Base-by-base conservation (phyloP, 2,329 filamentous ascomycete species). In the Kalmusia sp. region DNA sequence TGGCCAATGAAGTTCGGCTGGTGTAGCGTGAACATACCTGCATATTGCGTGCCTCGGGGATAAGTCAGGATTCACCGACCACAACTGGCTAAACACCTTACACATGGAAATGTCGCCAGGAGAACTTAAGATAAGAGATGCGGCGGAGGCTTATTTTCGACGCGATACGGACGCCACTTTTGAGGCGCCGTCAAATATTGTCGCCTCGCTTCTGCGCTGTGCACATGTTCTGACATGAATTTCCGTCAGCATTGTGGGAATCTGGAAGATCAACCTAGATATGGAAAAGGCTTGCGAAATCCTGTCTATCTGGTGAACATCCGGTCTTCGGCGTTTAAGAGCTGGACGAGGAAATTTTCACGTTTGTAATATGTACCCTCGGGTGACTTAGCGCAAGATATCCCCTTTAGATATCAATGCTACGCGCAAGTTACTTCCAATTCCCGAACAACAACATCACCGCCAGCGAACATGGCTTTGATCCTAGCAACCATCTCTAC, bases 401-500 rank as follows among this genome's bases (percentile, higher is more conserved):
- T n/a, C n/a, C n/a, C n/a, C n/a, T n/a, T n/a, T n/a, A n/a, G n/a
- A n/a, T n/a, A n/a, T n/a, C n/a, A 14, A 24, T 3, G 7, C 22
- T 47, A 47, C 11, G 24, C 44, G 24, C 56, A 59, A 46, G 48
- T 48, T 6, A 53, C 34, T 22, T 45, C 40, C 7, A 54, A 11
- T 17, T 39, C 38, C 30, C 22, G 40, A 6, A 33, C 51, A 14
- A 39, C 11, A n/a, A 27, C 46, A 11, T 19, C 33, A 6, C n/a
- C 30, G 4, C 17, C 49, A 25, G 43, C 59, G 55, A 67, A 63
- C 37, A 77, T 31, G 4, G 63, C 65, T 54, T 73, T 67, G 17
- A 74, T 60, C 52, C 71, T 68, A 52, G 65, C 54, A 33, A 70
- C 33, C 28, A 69, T 64, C 40, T 72, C 68, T 28, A 48, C 61